Conservation (phyloP, 2,329 filamentous ascomycete genomes). For the Raffaelea albimanens region DNA sequence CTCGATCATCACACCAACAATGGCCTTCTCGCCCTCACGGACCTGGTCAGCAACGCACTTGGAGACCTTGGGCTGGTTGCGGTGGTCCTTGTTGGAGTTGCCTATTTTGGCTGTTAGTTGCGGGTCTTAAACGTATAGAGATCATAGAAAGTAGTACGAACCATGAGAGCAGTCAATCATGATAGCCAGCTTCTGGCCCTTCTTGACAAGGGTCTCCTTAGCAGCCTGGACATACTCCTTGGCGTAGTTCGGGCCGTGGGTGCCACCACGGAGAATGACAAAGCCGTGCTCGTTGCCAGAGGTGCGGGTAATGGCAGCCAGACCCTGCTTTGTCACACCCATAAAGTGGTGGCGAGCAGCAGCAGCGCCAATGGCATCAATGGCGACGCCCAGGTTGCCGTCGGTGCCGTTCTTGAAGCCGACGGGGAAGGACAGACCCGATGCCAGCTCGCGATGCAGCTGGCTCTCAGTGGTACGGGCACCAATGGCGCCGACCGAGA, state of each 20-base stretch:
- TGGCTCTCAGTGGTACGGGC: slow-evolving; percentile 95
- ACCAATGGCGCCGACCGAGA: slow-evolving; percentile 91
- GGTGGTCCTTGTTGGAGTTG: slow-evolving; percentile 95
- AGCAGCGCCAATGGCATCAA: slow-evolving; percentile 88
- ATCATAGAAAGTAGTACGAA: no score
- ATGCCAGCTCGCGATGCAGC: slow-evolving; percentile 90
- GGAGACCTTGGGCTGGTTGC: slow-evolving; percentile 92
- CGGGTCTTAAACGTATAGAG: no score
- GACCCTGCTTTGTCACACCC: slow-evolving; percentile 94
- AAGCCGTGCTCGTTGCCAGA: slow-evolving; percentile 95
- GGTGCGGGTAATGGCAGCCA: slow-evolving; percentile 90
- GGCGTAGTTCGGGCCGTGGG: slow-evolving; percentile 89
- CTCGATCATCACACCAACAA: slow-evolving; percentile 98
- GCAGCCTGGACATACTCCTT: slow-evolving; percentile 67
- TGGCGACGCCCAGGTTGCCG: slow-evolving; percentile 79
- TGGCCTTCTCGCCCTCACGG: slow-evolving; percentile 73
- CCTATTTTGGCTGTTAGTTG: slow-evolving; percentile 44
- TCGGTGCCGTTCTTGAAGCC: slow-evolving; percentile 99
- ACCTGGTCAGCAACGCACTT: slow-evolving; percentile 75
- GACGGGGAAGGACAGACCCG: slow-evolving; percentile 91
- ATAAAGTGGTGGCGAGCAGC: slow-evolving; percentile 92
- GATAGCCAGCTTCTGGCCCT: slow-evolving; percentile 78
- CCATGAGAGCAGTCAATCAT: slow-evolving; percentile 99
- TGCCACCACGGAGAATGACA: slow-evolving; percentile 87
- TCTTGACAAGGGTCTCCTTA: slow-evolving; percentile 69